Evolutionary conservation across 768 basidiomycete genomes (phyloP).

Genomic region (Suillus placidus): DNA sequence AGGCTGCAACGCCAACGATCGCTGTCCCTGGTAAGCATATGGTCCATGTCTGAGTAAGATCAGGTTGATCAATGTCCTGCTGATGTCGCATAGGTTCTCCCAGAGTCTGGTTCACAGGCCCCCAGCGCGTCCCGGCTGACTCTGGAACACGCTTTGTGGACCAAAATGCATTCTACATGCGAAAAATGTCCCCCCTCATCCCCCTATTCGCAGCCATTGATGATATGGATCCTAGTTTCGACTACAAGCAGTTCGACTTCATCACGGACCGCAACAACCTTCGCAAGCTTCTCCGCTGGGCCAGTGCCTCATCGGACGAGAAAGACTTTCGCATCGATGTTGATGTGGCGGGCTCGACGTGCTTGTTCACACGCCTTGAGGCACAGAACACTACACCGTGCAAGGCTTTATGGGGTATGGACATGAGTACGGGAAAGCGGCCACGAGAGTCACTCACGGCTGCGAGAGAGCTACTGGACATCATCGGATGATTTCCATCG

Average conservation of each 20-base stretch:
- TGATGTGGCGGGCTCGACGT: slow-evolving; percentile 61
- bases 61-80: background rate
- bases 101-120: slow-evolving; percentile 55
- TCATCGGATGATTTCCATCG: slow-evolving; percentile 65
- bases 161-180: slow-evolving; percentile 55
- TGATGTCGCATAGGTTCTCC: slow-evolving; percentile 52
- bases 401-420: slow-evolving; percentile 50
- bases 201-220: slow-evolving; percentile 67
- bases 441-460: slow-evolving; percentile 48
- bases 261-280: slow-evolving; percentile 70
- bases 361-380: slow-evolving; percentile 64
- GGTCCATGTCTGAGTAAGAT: background rate
- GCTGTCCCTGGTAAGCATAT: slow-evolving; percentile 47
- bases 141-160: slow-evolving; percentile 52
- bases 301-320: slow-evolving; percentile 23
- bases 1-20: slow-evolving; percentile 47
- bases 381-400: slow-evolving; percentile 23
- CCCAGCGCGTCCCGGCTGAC: slow-evolving; percentile 59
- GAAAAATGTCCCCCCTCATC: slow-evolving; percentile 41
- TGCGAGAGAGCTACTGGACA: slow-evolving; percentile 59
- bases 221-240: slow-evolving; percentile 31
- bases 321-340: slow-evolving; percentile 71
- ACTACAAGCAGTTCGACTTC: slow-evolving; percentile 40
- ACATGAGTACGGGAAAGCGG: slow-evolving; percentile 60
- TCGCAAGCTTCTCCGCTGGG: slow-evolving; percentile 65